These are phyloP conservation scores for Isabelozyma gotoi DNA, from an alignment of 805 yeast species.

Conservation along the genomic window DNA sequence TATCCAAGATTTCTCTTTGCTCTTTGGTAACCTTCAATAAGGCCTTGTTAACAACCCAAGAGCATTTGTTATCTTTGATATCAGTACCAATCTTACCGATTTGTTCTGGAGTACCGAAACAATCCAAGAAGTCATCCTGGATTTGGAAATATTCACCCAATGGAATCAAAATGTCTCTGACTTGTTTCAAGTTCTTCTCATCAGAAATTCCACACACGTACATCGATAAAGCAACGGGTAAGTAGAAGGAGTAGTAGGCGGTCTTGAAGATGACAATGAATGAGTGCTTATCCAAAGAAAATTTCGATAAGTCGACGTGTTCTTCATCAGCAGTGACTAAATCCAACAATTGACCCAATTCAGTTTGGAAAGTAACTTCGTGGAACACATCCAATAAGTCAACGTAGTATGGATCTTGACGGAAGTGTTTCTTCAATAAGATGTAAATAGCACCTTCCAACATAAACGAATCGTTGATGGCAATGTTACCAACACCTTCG, in stretches of 20 bases:
- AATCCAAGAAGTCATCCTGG: constrained; percentile 95
- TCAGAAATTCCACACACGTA: constrained; percentile 77
- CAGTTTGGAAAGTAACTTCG: constrained; percentile 96
- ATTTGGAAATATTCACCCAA: constrained; percentile 98
- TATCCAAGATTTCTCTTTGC: constrained; percentile 81
- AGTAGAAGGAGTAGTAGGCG: constrained; percentile 94
- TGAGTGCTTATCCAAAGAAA: constrained; percentile 85
- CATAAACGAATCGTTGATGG: constrained; percentile 97
- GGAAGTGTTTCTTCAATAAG: constrained; percentile 86
- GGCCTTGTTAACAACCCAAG: constrained; percentile 96
- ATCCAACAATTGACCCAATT: constrained; percentile 93
- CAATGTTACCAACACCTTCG: constrained; percentile 82
- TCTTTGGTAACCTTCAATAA: constrained; percentile 72
- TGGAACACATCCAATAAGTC: constrained; percentile 93
- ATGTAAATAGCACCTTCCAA: constrained; percentile 92
- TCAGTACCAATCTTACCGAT: constrained; percentile 99
- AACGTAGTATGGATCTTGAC: constrained; percentile 75
- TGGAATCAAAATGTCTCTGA: constrained; percentile 82
- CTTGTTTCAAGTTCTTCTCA: constrained; percentile 81
- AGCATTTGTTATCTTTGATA: constrained; percentile 96
- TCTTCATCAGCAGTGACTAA: constrained; percentile 97
- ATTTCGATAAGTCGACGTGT: constrained; percentile 81
- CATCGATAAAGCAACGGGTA: constrained; percentile 98
- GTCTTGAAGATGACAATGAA: constrained; percentile 96
- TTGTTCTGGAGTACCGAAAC: constrained; percentile 95